Percentiles rank a stretch among this genome's conserved stretches.
Conservation (phyloP, 768 basidiomycete species). For the Cantharellus anzutake region DNA sequence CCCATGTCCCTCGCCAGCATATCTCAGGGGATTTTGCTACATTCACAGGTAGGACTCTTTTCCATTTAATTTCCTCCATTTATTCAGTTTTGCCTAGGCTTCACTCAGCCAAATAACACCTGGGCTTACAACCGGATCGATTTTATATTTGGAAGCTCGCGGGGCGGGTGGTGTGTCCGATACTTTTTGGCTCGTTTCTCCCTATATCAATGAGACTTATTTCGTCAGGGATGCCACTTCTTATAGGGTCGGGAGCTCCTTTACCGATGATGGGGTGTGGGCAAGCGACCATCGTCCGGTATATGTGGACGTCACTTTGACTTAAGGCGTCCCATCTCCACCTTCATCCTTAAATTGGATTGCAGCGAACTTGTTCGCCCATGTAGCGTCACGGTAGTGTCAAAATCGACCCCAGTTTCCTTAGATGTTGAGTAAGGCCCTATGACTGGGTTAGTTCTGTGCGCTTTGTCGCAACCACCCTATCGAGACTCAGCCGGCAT, state of each 20-base stretch:
- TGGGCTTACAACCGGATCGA: slow-evolving; percentile 27
- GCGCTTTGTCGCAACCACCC: too few species aligned
- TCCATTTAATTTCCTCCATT: not conserved
- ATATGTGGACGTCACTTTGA: slow-evolving; percentile 14
- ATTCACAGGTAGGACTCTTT: slow-evolving; percentile 1
- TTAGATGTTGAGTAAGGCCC: too few species aligned
- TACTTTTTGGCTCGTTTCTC: not conserved
- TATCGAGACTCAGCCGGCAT: too few species aligned
- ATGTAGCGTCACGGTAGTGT: too few species aligned
- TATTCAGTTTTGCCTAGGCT: slow-evolving; percentile 32
- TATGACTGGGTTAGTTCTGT: too few species aligned
- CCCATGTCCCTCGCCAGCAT: slow-evolving; percentile 20
- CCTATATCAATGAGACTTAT: not conserved
- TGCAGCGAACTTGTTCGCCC: too few species aligned
- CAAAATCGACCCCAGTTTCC: too few species aligned
- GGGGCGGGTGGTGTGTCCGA: slow-evolving; percentile 24
- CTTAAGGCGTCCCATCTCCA: too few species aligned
- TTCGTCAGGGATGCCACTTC: slow-evolving; percentile 18
- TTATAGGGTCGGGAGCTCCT: slow-evolving; percentile 23
- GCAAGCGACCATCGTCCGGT: slow-evolving; percentile 40
- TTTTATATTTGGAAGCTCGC: slow-evolving; percentile 33
- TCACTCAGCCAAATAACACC: slow-evolving; percentile 23
- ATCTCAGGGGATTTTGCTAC: slow-evolving; percentile 25
- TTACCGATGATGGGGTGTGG: slow-evolving; percentile 32
- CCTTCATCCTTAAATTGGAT: too few species aligned